A percentile compares a stretch with the other conserved stretches of the same genome.
phyloP scores from a whole-genome alignment of 2,329 filamentous ascomycete genomes.

The Davidsoniella eucalypti region DNA sequence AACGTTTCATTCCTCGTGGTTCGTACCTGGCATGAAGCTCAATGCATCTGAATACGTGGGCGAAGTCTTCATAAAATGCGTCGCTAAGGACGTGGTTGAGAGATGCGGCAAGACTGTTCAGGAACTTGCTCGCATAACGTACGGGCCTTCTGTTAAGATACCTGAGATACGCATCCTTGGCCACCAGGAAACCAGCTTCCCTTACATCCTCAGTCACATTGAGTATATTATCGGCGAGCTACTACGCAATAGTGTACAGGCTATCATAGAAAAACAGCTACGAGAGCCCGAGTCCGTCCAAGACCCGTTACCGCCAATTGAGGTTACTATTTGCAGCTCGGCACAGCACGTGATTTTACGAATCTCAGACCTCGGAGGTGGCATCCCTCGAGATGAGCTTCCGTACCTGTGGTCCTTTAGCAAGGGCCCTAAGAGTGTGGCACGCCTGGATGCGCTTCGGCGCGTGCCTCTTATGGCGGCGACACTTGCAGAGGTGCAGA shows the following conservation, averaged over 20 bases:
- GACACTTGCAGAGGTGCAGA: conserved; percentile 71
- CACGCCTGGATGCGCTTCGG: conserved; percentile 67
- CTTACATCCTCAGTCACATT: conserved; percentile 87
- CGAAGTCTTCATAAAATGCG: conserved; percentile 87
- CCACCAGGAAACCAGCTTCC: conserved; percentile 78
- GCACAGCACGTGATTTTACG: conserved; percentile 91
- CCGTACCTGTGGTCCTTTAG: conserved; percentile 94
- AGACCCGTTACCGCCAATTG: conserved; percentile 56
- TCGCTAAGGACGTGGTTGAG: conserved; percentile 75
- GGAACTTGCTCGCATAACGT: conserved; percentile 56
- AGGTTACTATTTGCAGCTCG: conserved; percentile 87
- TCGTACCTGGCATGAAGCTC: conserved; percentile 64
- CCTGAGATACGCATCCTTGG: conserved; percentile 73
- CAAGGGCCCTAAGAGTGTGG: conserved; percentile 68
- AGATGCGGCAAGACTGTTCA: conserved; percentile 64
- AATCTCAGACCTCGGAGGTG: conserved; percentile 88
- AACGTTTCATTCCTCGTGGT: conserved; percentile 80
- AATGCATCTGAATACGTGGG: conserved; percentile 74
- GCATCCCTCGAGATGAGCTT: conserved; percentile 68
- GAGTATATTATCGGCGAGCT: conserved; percentile 97
- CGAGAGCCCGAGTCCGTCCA: conserved; percentile 20
- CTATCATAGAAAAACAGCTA: conserved; percentile 60
- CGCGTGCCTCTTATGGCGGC: conserved; percentile 84
- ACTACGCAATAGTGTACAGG: conserved; percentile 85
- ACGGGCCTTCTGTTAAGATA: conserved; percentile 52